Evolutionary conservation across 768 basidiomycete species (phyloP).

Genomic region (Amylocystis lapponica): DNA sequence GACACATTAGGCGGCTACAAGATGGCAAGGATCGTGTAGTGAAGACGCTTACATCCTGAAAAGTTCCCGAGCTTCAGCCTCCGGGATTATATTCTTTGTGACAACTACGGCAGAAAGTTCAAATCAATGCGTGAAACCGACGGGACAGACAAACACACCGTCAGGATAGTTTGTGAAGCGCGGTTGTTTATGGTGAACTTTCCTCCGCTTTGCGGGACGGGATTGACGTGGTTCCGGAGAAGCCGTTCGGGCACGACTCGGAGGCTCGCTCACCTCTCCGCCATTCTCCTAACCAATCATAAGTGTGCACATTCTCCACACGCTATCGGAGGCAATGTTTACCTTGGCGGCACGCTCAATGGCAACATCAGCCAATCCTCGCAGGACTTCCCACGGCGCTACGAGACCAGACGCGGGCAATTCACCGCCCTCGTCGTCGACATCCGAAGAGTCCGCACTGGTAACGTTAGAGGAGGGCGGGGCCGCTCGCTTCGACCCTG

Average conservation of each 20-base stretch:
- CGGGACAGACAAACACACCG: conserved; percentile 37
- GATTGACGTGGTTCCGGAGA: conserved; percentile 60
- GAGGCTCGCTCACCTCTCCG: conserved; percentile 69
- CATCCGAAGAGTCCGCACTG: conserved; percentile 77
- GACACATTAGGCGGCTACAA: background rate
- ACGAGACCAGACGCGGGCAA: conserved; percentile 77
- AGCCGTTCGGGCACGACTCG: conserved; percentile 67
- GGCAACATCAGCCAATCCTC: conserved; percentile 77
- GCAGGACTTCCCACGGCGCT: conserved; percentile 82
- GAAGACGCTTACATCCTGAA: conserved; percentile 66
- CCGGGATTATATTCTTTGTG: conserved; percentile 74
- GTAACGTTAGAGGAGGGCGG: conserved; percentile 61
- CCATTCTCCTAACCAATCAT: conserved; percentile 69
- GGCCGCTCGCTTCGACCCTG: conserved; percentile 54
- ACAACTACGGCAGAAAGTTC: conserved; percentile 50
- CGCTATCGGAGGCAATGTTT: no score
- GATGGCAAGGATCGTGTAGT: background rate
- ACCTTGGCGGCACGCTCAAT: conserved; percentile 76
- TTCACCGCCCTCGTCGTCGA: conserved; percentile 82
- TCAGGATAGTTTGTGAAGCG: conserved; percentile 69
- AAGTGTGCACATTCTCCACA: no score
- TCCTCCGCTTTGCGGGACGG: conserved; percentile 67
- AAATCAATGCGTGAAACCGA: background rate
- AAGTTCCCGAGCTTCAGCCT: conserved; percentile 78
- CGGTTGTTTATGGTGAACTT: conserved; percentile 56